Base-by-base conservation (phyloP, 352 stramenopile genomes). In the Bremia lactucae region DNA sequence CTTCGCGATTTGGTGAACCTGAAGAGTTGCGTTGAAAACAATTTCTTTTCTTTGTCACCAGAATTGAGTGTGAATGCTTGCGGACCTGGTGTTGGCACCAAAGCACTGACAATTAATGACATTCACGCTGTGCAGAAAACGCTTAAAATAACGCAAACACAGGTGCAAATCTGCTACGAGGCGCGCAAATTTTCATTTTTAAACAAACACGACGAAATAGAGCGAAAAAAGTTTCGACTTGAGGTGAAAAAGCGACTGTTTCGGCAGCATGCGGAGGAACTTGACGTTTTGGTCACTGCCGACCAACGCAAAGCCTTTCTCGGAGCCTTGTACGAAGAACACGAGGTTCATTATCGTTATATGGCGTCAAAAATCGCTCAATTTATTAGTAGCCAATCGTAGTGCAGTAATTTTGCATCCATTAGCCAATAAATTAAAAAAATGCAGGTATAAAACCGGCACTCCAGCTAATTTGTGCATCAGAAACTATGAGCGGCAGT, bases 181-280 rank as follows among this genome's bases (percentile, higher is more conserved):
- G 43, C 73, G 15, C 54, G 83, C 9, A 88, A 90, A 44, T 45
- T 86, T 39, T 37, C 59, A 6, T 74, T 79, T 21, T 43, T 90
- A 10, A 54, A 81, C 46, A 43, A 48, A 5, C 49, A 16, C 13
- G 62, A 92, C 55, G 68, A 78, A 7, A 49, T 50, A 15, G 53
- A 68, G 41, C 58, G 45, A 58, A 89, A 82, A 43, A 71, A 69
- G 25, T 92, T 66, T 53, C 72, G 77, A 0, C 51, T 90, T 3
- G 75, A 92, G 53, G 69, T 92, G 31, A 92, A 92, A 55, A 81
- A 80, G 52, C 77, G 80, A 19, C 68, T 92, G 31, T 77, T 80
- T 43, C 73, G 63, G 39, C 45, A 71, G 22, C 66, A 88, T 36
- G 56, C 49, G 9, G 80, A 88, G 41, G 77, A 90, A 21, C 36